Conservation (phyloP, 306 rosid species). For the Citrullus mucosospermus region DNA sequence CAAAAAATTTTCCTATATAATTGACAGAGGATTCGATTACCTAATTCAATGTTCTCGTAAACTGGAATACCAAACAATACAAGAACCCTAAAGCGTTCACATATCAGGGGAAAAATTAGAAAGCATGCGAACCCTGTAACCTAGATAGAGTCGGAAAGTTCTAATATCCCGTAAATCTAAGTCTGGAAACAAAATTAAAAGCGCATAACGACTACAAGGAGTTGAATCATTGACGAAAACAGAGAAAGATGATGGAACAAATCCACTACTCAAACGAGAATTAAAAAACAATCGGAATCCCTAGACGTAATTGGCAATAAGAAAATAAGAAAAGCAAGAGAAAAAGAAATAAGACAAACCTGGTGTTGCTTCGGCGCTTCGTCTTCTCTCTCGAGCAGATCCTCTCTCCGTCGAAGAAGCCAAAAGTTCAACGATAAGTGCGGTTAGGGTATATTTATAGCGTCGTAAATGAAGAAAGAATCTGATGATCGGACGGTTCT, state of each 20-base stretch:
- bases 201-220: neutral
- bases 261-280: neutral
- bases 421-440: neutral
- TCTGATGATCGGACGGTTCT: conserved; percentile 2
- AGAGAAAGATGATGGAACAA: neutral
- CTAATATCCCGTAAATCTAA: too few relatives aligned
- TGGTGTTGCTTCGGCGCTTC: neutral
- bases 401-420: neutral
- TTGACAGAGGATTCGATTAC: neutral
- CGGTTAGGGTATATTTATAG: neutral
- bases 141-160: too few relatives aligned
- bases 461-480: neutral
- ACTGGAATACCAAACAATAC: neutral
- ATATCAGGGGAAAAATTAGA: neutral
- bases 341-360: neutral
- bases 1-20: neutral
- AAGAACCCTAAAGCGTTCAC: neutral
- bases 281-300: too few relatives aligned
- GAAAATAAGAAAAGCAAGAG: neutral
- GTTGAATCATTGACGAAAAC: too few relatives aligned
- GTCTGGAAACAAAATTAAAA: too few relatives aligned
- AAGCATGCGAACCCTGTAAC: too few relatives aligned
- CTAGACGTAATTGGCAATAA: neutral
- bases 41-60: neutral
- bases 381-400: neutral